Evolutionary conservation across 2,329 filamentous ascomycete genomes (phyloP), one percentile per base, ranked within the genome.

Genomic region (Nigrospora osmanthi): DNA sequence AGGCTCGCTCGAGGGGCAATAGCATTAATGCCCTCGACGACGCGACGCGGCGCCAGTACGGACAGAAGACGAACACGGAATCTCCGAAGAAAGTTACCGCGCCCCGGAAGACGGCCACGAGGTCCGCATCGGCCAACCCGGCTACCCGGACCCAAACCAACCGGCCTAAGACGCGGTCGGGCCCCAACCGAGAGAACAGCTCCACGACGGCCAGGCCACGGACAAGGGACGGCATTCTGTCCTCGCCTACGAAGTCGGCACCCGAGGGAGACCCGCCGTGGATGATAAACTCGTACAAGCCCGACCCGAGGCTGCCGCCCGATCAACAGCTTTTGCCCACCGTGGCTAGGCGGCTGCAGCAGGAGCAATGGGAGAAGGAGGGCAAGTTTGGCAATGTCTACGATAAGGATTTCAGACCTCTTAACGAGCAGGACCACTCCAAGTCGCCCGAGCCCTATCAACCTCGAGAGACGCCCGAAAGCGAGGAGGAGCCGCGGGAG

Each of bases 321-420:
- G 93, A 98, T 50, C 87, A 98, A 64, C 93, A 98, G 61, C 82
- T 98, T 43, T 80, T 98, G 11, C 93, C 93, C 1, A 97, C 93
- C 0, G 89, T 97, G 50, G 93, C 93, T 12, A 89, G 85, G 57
- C 79, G 88, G 45, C 76, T 97, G 64, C 87, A 93, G 63, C 91
- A 96, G 68, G 89, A 96, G 64, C 87, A 91, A 63, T 96, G 89
- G 90, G 89, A 94, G 65, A 87, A 83, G 55, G 88, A 96, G 63
- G 90, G 90, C 51, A 89, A 87, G 52, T 87, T 88, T 51, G 89
- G 89, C 4, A 87, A 80, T 47, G 75, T 85, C 23, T 96, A 95
- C 61, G 90, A 95, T 66, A 87, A 81, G 50, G 84, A 95, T 48
- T 93, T 96, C 67, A 81, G 86, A 15, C 84, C 90, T 6, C 70